phyloP scores from a whole-genome alignment of 768 basidiomycete species.

The Chalciporus piperatus region DNA sequence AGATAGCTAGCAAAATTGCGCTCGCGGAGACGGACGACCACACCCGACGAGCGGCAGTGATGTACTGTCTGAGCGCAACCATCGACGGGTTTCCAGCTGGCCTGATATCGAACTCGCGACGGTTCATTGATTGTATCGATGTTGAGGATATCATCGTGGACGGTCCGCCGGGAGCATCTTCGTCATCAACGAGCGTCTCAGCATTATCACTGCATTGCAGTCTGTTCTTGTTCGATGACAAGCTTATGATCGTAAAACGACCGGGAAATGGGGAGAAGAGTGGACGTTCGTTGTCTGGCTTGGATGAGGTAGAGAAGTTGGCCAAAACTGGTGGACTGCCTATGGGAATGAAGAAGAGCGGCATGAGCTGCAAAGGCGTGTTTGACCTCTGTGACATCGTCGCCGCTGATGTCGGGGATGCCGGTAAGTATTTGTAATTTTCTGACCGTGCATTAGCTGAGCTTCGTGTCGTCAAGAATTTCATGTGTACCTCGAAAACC shows the following conservation, averaged over 20 bases:
- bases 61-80: conserved; percentile 79
- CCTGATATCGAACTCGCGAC: conserved; percentile 84
- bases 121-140: conserved; percentile 90
- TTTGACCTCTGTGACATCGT: conserved; percentile 83
- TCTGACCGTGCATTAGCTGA: conserved; percentile 7
- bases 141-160: conserved; percentile 77
- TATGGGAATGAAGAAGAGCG: conserved; percentile 68
- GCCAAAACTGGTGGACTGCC: conserved; percentile 62
- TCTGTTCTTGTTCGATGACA: conserved; percentile 92
- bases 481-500: conserved; percentile 78
- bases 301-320: conserved; percentile 76
- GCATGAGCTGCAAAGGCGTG: conserved; percentile 81
- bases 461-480: conserved; percentile 54
- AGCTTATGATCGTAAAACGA: conserved; percentile 87
- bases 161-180: conserved; percentile 38
- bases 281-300: conserved; percentile 66
- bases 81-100: conserved; percentile 91
- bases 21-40: conserved; percentile 89
- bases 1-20: conserved; percentile 87
- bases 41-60: conserved; percentile 83
- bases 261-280: conserved; percentile 72
- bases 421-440: conserved; percentile 50
- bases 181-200: conserved; percentile 39
- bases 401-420: conserved; percentile 80
- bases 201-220: conserved; percentile 71